Conservation (phyloP, 169 alveolate species). For the Plasmodium yoelii region DNA sequence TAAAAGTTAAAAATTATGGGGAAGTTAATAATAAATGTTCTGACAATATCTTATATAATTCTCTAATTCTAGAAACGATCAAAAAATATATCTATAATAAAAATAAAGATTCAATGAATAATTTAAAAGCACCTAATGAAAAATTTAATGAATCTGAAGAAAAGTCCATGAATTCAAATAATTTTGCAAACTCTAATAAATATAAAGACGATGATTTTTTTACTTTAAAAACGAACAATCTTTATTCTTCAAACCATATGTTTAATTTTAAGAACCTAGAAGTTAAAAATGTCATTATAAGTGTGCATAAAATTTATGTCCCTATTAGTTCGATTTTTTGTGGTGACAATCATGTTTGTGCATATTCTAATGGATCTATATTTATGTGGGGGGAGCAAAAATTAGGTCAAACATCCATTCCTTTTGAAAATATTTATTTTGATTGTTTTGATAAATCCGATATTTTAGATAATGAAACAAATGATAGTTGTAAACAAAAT, state of each 20-base stretch:
- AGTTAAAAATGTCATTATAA: slow-evolving; percentile 56
- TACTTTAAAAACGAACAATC: slow-evolving; percentile 59
- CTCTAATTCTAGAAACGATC: slow-evolving; percentile 53
- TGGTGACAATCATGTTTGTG: slow-evolving; percentile 74
- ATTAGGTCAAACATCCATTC: slow-evolving; percentile 72
- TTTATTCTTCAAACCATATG: slow-evolving; percentile 67
- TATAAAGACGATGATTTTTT: slow-evolving; percentile 49
- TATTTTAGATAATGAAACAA: slow-evolving; percentile 61
- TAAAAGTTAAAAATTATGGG: slow-evolving; percentile 34
- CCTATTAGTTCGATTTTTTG: slow-evolving; percentile 70
- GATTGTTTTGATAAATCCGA: slow-evolving; percentile 35
- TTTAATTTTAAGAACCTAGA: slow-evolving; percentile 64
- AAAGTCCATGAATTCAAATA: slow-evolving; percentile 27
- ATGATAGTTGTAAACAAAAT: slow-evolving; percentile 33
- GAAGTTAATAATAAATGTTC: slow-evolving; percentile 32
- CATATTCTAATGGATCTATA: slow-evolving; percentile 73
- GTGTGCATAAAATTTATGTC: slow-evolving; percentile 69
- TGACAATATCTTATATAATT: slow-evolving; percentile 67
- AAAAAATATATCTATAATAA: slow-evolving; percentile 48
- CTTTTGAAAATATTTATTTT: slow-evolving; percentile 65
- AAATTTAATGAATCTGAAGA: slow-evolving; percentile 43
- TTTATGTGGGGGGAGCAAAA: slow-evolving; percentile 77
- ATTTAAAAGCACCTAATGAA: slow-evolving; percentile 29
- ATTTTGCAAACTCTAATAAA: slow-evolving; percentile 31
- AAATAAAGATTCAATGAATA: slow-evolving; percentile 42